phyloP scores from a whole-genome alignment of 345 rosid species.

The Euphorbia lathyris region DNA sequence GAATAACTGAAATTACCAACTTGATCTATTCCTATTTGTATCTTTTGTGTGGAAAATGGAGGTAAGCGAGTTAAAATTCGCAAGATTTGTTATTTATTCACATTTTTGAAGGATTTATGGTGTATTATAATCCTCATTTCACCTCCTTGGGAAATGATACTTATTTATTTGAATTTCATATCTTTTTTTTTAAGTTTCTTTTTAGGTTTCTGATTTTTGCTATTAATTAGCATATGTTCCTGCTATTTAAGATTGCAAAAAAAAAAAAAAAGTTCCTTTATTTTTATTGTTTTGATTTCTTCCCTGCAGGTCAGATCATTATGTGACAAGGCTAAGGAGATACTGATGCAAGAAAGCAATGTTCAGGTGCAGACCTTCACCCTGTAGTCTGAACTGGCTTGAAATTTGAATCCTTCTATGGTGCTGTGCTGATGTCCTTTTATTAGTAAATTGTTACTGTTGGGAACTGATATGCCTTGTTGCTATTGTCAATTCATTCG shows the following conservation, averaged over 20 bases:
- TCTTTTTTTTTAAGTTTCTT: neutral
- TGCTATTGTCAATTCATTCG: neutral
- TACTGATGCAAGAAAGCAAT: conserved; percentile 94
- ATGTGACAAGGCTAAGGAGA: conserved; percentile 98
- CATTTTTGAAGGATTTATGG: neutral
- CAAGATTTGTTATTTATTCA: neutral
- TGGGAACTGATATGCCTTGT: neutral
- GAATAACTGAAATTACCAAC: neutral
- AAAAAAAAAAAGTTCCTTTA: too few species aligned
- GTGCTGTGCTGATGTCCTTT: neutral
- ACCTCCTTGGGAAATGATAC: neutral
- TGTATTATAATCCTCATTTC: neutral
- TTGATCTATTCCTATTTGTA: neutral
- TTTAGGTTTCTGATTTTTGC: neutral
- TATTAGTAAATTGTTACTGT: neutral
- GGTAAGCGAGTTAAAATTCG: neutral
- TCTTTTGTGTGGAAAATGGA: neutral
- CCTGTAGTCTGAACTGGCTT: neutral
- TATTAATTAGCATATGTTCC: neutral
- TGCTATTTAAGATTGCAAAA: neutral
- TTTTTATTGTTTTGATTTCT: neutral
- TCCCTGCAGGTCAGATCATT: conserved; percentile 65
- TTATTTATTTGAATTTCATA: neutral
- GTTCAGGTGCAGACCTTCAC: conserved; percentile 62
- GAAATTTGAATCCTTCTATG: neutral